Percentiles rank a stretch among this genome's conserved stretches.
phyloP scores from a whole-genome alignment of 1,284 basidiomycete genomes.

The Ceratobasidium sp. region DNA sequence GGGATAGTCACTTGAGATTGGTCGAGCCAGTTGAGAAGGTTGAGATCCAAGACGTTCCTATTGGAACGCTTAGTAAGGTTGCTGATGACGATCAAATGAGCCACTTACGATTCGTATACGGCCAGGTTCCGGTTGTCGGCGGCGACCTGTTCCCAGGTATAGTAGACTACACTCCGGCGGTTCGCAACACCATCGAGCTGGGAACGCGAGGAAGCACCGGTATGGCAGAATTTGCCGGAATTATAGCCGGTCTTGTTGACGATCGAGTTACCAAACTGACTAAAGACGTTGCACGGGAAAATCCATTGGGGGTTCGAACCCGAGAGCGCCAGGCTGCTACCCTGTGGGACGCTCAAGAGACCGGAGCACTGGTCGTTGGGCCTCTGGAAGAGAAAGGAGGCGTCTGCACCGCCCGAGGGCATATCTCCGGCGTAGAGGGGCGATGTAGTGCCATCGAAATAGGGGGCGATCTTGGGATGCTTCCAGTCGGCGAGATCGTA shows the following conservation, averaged over 20 bases:
- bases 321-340: constrained; percentile 72
- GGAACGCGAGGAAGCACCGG: constrained; percentile 66
- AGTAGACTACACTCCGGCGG: constrained; percentile 73
- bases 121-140: constrained; percentile 82
- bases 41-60: constrained; percentile 89
- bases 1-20: constrained; percentile 84
- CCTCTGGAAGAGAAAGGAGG: constrained; percentile 94
- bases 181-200: constrained; percentile 58
- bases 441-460: constrained; percentile 84
- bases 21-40: constrained; percentile 87
- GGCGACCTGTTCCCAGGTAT: constrained; percentile 88
- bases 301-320: constrained; percentile 82
- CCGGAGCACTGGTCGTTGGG: constrained; percentile 85
- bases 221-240: constrained; percentile 78
- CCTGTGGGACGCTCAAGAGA: constrained; percentile 78
- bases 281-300: constrained; percentile 93
- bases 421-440: constrained; percentile 85
- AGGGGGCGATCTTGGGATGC: constrained; percentile 76
- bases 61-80: constrained; percentile 35
- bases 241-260: constrained; percentile 80
- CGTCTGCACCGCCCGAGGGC: constrained; percentile 86
- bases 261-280: constrained; percentile 75
- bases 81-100: neutral
- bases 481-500: constrained; percentile 91
- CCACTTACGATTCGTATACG: constrained; percentile 87